Base-by-base conservation (phyloP, 202 grass and related monocot genomes). In the Saccharum hybrid region DNA sequence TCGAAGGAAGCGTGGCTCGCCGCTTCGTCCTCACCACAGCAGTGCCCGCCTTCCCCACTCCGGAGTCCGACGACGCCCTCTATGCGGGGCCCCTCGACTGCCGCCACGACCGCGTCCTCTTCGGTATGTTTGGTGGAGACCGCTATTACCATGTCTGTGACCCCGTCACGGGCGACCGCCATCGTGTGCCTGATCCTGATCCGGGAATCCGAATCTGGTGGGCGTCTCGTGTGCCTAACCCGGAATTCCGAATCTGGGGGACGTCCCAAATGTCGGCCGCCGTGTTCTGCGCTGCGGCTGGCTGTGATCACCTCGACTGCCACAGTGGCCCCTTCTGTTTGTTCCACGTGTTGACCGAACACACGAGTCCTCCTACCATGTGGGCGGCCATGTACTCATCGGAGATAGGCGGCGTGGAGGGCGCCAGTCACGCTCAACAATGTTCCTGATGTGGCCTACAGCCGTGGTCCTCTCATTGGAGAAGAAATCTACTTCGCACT, bases 291-390 rank as follows among this genome's bases (percentile, higher is more conserved):
- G 37, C 73, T 1, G 36, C n/a, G 1, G 1, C 7, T 2, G 73
- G 34, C 52, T 76, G 73, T 3, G 36, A 76, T 36, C 56, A 76
- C 37, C 11, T 63, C 21, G 56, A 76, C 21, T 76, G 74, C 56
- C 67, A 69, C 5, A n/a, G 67, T 8, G 67, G 67, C 4, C 67
- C 38, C 38, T 42, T 69, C 67, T 40, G n/a, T 0, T 11, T 40
- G 56, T 36, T 41, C 1, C 8, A 10, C n/a, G 4, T 59, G 18
- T n/a, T 7, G 1, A 22, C 4, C 7, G 10, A 71, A 5, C 7
- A 10, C 14, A 10, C 5, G 1, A 52, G 39, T 4, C 4, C 9
- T n/a, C 0, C 36, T 6, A 39, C 4, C 4, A 21, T 21, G 14
- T 21, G 2, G 21, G 37, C 3, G n/a, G 7, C n/a, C 54, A 33